Percentiles rank a stretch among this genome's conserved stretches.
These are phyloP conservation scores for Neurospora tetraspora DNA, from an alignment of 495 filamentous ascomycete genomes.

Conservation along the genomic window DNA sequence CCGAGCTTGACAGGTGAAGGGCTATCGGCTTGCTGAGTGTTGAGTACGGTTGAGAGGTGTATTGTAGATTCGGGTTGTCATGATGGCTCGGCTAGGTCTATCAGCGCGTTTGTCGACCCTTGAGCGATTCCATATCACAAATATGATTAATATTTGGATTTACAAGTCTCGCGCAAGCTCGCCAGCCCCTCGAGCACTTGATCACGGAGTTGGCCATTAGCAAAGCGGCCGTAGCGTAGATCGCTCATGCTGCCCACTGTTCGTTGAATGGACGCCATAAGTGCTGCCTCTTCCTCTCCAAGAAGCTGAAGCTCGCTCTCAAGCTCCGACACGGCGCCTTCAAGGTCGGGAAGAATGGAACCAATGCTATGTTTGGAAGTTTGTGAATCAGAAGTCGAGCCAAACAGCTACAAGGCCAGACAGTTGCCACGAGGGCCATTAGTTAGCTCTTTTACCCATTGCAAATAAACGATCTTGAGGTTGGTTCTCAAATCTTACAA, in stretches of 20 bases:
- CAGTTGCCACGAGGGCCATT: not conserved
- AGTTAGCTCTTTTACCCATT: not conserved
- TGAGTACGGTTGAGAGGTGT: slow-evolving; percentile 34
- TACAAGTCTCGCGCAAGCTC: slow-evolving; percentile 55
- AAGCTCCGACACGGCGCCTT: slow-evolving; percentile 51
- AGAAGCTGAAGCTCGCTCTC: slow-evolving; percentile 55
- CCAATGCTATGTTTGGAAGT: slow-evolving; percentile 47
- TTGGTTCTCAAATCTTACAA: slow-evolving; percentile 37
- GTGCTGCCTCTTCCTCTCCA: slow-evolving; percentile 50
- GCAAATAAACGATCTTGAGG: not conserved
- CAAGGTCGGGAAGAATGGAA: slow-evolving; percentile 58
- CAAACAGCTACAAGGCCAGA: slow-evolving; percentile 45
- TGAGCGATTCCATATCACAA: not conserved
- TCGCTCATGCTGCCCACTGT: slow-evolving; percentile 69
- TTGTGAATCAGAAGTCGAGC: slow-evolving; percentile 34
- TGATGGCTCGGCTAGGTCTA: not conserved
- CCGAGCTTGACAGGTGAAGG: slow-evolving; percentile 35
- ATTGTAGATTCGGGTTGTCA: slow-evolving; percentile 12
- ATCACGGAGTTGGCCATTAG: slow-evolving; percentile 46
- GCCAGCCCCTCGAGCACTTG: slow-evolving; percentile 54
- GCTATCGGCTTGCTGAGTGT: slow-evolving; percentile 32
- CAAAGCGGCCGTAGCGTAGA: slow-evolving; percentile 68
- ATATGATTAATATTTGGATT: slow-evolving; percentile 27
- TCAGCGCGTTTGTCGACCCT: slow-evolving; percentile 1
- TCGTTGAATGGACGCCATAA: slow-evolving; percentile 51